phyloP scores from a whole-genome alignment of 2,329 filamentous ascomycete species.

The Xylaria sp. region DNA sequence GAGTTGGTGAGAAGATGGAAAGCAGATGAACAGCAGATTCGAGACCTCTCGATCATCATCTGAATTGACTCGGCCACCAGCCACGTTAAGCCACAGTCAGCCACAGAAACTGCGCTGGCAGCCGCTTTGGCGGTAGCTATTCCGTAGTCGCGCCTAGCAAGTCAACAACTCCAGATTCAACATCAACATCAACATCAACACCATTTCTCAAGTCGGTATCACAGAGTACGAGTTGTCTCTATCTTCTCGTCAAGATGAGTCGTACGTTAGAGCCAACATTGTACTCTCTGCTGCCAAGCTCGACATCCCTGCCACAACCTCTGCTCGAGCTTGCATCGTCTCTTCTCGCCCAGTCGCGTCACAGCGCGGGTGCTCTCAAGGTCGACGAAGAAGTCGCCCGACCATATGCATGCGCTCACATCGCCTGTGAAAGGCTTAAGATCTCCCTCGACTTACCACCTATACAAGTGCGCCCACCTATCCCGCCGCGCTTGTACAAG shows the following conservation, averaged over 20 bases:
- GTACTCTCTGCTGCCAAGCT: slow-evolving; percentile 67
- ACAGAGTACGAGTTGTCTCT: not conserved
- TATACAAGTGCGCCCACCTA: slow-evolving; percentile 69
- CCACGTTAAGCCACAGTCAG: not conserved
- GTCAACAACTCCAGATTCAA: not conserved
- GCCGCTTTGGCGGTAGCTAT: too few species aligned
- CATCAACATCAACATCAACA: not conserved
- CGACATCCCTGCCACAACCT: slow-evolving; percentile 59
- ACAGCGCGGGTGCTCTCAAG: slow-evolving; percentile 70
- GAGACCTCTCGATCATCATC: not conserved
- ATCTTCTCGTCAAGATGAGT: slow-evolving; percentile 54
- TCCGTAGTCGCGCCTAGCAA: not conserved
- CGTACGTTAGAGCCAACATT: slow-evolving; percentile 68
- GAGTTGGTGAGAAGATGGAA: not conserved
- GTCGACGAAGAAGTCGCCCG: slow-evolving; percentile 84
- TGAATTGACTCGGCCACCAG: not conserved
- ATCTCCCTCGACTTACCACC: slow-evolving; percentile 70
- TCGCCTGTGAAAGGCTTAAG: slow-evolving; percentile 83
- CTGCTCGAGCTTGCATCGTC: slow-evolving; percentile 67
- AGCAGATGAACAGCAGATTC: not conserved
- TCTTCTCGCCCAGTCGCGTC: slow-evolving; percentile 73
- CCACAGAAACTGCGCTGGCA: not conserved
- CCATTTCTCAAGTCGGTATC: not conserved
- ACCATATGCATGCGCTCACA: slow-evolving; percentile 75
- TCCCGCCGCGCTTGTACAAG: slow-evolving; percentile 74